Evolutionary conservation across 2,329 filamentous ascomycete species (phyloP).

Genomic region (Trichoderma endophyticum): DNA sequence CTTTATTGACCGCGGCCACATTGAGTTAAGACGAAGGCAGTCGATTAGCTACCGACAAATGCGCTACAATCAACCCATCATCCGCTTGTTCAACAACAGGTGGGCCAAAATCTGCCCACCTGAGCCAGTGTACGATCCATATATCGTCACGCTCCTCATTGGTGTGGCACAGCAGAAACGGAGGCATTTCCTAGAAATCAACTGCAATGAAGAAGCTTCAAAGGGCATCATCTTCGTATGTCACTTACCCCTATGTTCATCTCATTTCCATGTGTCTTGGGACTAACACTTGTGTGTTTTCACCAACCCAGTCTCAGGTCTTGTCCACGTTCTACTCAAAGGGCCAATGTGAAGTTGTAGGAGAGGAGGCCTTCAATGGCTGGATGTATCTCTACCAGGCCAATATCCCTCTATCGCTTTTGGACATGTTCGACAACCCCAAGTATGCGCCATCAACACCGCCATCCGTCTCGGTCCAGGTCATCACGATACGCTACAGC

Average conservation of each 20-base stretch:
- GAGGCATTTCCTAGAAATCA: neutral
- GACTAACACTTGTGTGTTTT: neutral
- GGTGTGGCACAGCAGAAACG: neutral
- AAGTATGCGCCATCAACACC: neutral
- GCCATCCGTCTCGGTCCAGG: constrained; percentile 1
- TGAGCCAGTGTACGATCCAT: neutral
- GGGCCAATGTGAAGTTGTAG: neutral
- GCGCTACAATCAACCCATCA: neutral
- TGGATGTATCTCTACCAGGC: constrained; percentile 16
- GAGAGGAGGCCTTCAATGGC: neutral
- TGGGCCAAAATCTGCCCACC: neutral
- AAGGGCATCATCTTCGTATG: neutral
- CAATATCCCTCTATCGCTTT: neutral
- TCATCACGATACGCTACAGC: neutral
- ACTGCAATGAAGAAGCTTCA: neutral
- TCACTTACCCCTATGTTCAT: neutral
- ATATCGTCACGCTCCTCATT: constrained; percentile 4
- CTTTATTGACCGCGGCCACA: neutral
- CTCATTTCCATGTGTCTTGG: neutral
- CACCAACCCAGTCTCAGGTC: neutral
- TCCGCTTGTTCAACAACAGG: neutral
- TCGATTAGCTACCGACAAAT: neutral
- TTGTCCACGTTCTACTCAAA: neutral
- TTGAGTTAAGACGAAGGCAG: neutral
- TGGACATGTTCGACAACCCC: constrained; percentile 14